A percentile compares a stretch with the other conserved stretches of the same genome.
phyloP scores from a whole-genome alignment of 306 rosid species.

The Alnus rubra region DNA sequence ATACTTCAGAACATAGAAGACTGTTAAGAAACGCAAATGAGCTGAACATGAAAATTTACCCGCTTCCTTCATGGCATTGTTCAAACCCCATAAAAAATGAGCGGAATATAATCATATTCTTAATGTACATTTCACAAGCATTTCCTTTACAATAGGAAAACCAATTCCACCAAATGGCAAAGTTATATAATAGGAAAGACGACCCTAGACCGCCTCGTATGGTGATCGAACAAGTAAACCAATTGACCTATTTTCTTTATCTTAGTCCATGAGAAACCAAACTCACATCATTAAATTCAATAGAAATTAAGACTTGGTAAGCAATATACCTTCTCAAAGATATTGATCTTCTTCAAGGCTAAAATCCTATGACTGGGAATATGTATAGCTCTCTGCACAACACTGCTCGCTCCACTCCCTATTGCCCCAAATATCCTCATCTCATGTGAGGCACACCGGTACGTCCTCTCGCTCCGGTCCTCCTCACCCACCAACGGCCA shows the following conservation, averaged over 20 bases:
- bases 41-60: neutral
- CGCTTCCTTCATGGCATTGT: neutral
- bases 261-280: neutral
- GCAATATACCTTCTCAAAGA: constrained; percentile 79
- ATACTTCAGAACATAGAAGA: no score
- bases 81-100: neutral
- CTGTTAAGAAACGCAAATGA: no score
- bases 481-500: constrained; percentile 43
- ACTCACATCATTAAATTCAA: neutral
- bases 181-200: neutral
- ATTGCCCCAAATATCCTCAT: constrained; percentile 95
- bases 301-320: neutral
- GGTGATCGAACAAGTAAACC: constrained; percentile 6
- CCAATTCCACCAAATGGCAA: neutral
- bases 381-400: constrained; percentile 96
- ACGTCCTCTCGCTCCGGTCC: constrained; percentile 62
- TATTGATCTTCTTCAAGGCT: constrained; percentile 90
- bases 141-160: neutral
- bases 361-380: constrained; percentile 81
- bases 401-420: constrained; percentile 95
- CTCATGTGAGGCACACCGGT: constrained; percentile 75
- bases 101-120: neutral
- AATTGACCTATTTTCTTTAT: neutral
- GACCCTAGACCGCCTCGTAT: constrained; percentile 5
- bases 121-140: neutral